Percentiles rank a stretch among this genome's conserved stretches.
Conservation (phyloP, 1,139 yeast species). For the Nakaseomyces delphensis region DNA sequence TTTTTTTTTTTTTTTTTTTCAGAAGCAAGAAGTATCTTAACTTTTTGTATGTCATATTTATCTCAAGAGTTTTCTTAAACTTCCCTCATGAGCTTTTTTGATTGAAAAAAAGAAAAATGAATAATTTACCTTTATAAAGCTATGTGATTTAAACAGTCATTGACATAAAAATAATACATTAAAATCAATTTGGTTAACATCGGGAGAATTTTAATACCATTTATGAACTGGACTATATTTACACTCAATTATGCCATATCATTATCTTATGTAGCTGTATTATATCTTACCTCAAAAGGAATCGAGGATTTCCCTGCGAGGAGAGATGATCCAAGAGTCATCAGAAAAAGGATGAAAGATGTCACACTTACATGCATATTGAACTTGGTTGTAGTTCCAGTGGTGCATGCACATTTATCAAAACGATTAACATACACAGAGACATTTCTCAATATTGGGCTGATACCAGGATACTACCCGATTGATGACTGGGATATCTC, state of each 20-base stretch:
- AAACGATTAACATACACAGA: background rate
- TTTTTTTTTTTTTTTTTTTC: too few relatives aligned
- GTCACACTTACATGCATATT: conserved; percentile 24
- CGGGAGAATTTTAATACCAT: background rate
- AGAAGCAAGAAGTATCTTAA: too few relatives aligned
- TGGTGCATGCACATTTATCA: conserved; percentile 12
- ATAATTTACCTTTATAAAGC: background rate
- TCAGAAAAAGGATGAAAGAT: conserved; percentile 32
- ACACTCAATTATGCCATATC: conserved; percentile 13
- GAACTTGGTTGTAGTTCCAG: conserved; percentile 30
- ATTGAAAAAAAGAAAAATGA: too few relatives aligned
- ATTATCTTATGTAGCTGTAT: conserved; percentile 22
- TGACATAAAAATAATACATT: too few relatives aligned
- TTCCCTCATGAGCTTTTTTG: too few relatives aligned
- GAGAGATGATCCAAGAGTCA: conserved; percentile 42
- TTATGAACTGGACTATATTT: conserved; percentile 2
- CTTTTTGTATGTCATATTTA: too few relatives aligned
- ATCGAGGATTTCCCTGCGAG: conserved; percentile 22
- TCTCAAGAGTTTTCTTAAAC: too few relatives aligned
- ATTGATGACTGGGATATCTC: conserved; percentile 12
- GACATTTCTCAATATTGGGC: conserved; percentile 23
- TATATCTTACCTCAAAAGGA: conserved; percentile 18
- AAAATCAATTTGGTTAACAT: too few relatives aligned
- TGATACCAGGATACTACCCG: conserved; percentile 26
- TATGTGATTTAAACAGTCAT: background rate